Percentiles rank a stretch among this genome's conserved stretches.
phyloP scores from a whole-genome alignment of 768 basidiomycete species.

The Clitopilus hobsonii region DNA sequence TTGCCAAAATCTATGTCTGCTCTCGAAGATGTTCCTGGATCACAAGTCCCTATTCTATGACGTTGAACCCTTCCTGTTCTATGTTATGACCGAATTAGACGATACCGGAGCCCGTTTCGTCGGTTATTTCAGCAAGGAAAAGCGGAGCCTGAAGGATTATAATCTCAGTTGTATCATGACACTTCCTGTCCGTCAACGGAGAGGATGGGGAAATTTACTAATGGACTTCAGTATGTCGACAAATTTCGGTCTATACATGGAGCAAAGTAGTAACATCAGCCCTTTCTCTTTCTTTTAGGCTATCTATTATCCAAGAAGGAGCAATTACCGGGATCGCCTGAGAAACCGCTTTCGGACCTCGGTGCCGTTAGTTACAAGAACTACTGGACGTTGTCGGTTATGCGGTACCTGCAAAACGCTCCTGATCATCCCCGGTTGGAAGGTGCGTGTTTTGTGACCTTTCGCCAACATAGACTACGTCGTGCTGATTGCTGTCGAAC shows the following conservation, averaged over 20 bases:
- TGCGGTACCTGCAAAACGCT: conserved; percentile 65
- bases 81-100: conserved; percentile 92
- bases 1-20: conserved; percentile 95
- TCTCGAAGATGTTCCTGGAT: conserved; percentile 99
- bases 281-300: conserved; percentile 67
- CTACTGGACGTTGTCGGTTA: conserved; percentile 89
- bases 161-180: conserved; percentile 99
- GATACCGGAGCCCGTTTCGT: conserved; percentile 90
- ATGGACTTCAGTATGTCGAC: conserved; percentile 93
- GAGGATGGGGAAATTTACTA: conserved; percentile 94
- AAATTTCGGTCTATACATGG: too few relatives aligned
- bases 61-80: conserved; percentile 98
- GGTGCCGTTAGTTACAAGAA: conserved; percentile 93
- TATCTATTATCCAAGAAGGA: conserved; percentile 97
- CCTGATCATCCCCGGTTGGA: conserved; percentile 64
- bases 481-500: conserved; percentile 7
- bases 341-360: conserved; percentile 90
- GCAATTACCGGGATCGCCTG: conserved; percentile 83
- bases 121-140: conserved; percentile 99
- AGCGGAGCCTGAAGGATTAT: conserved; percentile 91
- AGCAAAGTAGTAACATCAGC: conserved; percentile 2
- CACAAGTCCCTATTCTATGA: conserved; percentile 99
- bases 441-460: conserved; percentile 45
- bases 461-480: background rate
- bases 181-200: conserved; percentile 86